phyloP scores from a whole-genome alignment of 2,329 filamentous ascomycete species.

The Beauveria asiatica region DNA sequence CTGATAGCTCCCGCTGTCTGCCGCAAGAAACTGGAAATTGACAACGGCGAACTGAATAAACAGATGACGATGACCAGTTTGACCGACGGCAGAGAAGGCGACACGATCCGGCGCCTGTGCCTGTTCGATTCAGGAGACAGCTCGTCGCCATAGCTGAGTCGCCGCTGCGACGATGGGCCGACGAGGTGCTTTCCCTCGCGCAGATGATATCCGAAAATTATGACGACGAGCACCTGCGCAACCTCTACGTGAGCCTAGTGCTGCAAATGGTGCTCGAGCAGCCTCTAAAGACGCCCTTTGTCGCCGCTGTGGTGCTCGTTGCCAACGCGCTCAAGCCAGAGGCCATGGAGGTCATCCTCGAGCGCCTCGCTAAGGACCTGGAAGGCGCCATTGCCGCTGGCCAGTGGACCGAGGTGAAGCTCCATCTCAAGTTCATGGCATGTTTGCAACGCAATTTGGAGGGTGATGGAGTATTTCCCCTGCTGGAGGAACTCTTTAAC shows the following conservation, averaged over 20 bases:
- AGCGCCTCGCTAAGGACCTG: constrained; percentile 48
- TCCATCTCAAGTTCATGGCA: constrained; percentile 80
- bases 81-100: constrained; percentile 68
- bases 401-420: constrained; percentile 85
- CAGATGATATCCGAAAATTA: constrained; percentile 73
- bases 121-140: constrained; percentile 67
- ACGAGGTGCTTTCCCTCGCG: constrained; percentile 68
- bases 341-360: constrained; percentile 62
- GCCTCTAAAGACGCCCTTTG: constrained; percentile 94
- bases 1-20: constrained; percentile 7
- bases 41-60: background rate
- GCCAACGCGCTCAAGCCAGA: constrained; percentile 72
- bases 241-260: constrained; percentile 62
- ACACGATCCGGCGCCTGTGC: constrained; percentile 60
- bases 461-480: constrained; percentile 74
- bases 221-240: constrained; percentile 72
- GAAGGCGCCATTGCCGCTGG: constrained; percentile 64
- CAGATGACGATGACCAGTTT: constrained; percentile 55
- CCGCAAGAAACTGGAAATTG: background rate
- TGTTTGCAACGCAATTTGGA: constrained; percentile 73
- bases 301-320: constrained; percentile 73
- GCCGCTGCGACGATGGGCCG: constrained; percentile 66
- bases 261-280: constrained; percentile 79
- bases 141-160: constrained; percentile 76
- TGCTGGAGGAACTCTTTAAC: constrained; percentile 84